phyloP scores from a whole-genome alignment of 2,329 filamentous ascomycete species.

The Capronia epimyces region DNA sequence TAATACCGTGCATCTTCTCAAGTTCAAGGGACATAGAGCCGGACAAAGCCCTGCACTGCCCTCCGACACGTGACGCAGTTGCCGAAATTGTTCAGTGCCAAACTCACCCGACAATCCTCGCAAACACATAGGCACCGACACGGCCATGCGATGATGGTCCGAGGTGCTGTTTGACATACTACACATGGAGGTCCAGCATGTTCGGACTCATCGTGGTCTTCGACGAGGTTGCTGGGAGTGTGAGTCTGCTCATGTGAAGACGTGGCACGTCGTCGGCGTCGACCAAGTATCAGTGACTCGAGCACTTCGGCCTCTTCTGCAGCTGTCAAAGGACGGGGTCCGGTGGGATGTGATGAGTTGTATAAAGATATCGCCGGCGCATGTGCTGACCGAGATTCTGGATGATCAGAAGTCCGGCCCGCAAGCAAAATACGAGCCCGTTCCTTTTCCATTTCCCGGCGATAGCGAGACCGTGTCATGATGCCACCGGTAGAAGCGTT shows the following conservation, averaged over 20 bases:
- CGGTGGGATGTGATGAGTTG: constrained; percentile 10
- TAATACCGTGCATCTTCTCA: too few species aligned
- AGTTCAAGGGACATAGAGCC: constrained; percentile 72
- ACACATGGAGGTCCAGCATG: constrained; percentile 74
- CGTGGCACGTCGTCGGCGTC: constrained; percentile 38
- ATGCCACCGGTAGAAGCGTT: constrained; percentile 41
- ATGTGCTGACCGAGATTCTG: constrained; percentile 26
- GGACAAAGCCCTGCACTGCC: constrained; percentile 81
- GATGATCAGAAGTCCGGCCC: constrained; percentile 33
- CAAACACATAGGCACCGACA: constrained; percentile 91
- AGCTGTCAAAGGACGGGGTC: constrained; percentile 34
- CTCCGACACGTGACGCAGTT: constrained; percentile 92
- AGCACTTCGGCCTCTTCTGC: constrained; percentile 56
- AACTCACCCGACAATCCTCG: constrained; percentile 86
- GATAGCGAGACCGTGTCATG: constrained; percentile 76
- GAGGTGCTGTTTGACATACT: constrained; percentile 78
- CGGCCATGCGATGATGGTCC: constrained; percentile 92
- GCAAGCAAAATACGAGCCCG: constrained; percentile 62
- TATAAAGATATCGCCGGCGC: constrained; percentile 40
- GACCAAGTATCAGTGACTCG: constrained; percentile 55
- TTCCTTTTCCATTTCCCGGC: constrained; percentile 61
- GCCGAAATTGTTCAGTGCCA: constrained; percentile 96
- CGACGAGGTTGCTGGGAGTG: neutral
- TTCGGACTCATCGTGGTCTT: constrained; percentile 22
- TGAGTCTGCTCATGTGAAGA: constrained; percentile 8